Conservation (phyloP, 257 asterid genomes). For the Asclepias syriaca region DNA sequence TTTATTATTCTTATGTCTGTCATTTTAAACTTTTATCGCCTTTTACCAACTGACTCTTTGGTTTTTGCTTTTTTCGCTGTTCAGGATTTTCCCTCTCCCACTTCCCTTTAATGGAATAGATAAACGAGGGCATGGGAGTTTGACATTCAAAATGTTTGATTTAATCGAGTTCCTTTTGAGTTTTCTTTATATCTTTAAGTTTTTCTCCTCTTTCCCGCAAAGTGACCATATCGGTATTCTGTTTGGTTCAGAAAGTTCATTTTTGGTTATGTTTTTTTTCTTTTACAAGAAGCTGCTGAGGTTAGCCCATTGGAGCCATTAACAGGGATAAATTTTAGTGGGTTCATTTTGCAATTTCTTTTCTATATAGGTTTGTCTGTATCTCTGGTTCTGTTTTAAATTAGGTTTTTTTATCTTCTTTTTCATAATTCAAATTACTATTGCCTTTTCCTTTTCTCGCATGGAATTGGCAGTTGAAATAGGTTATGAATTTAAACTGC, state of each 20-base stretch:
- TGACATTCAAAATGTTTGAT: background rate
- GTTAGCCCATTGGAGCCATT: background rate
- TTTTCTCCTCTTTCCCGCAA: background rate
- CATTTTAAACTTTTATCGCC: background rate
- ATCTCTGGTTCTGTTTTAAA: background rate
- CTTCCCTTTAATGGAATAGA: background rate
- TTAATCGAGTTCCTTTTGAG: background rate
- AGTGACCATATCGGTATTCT: background rate
- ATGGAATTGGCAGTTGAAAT: background rate
- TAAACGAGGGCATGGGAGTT: background rate
- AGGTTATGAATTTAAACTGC: background rate
- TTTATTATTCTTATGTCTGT: background rate
- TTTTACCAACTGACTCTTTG: background rate
- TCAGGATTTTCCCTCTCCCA: background rate
- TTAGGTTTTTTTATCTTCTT: background rate
- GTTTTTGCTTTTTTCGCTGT: background rate
- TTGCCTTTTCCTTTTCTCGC: background rate
- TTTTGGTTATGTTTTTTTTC: background rate
- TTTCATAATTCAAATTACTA: background rate
- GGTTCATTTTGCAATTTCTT: background rate
- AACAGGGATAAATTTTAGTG: background rate
- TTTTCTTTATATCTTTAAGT: background rate
- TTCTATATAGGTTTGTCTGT: background rate
- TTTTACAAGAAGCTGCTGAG: background rate
- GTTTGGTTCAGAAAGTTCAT: background rate